Percentiles rank a stretch among this genome's conserved stretches.
phyloP scores from a whole-genome alignment of 1,284 basidiomycete genomes.

The Meira nashicola region DNA sequence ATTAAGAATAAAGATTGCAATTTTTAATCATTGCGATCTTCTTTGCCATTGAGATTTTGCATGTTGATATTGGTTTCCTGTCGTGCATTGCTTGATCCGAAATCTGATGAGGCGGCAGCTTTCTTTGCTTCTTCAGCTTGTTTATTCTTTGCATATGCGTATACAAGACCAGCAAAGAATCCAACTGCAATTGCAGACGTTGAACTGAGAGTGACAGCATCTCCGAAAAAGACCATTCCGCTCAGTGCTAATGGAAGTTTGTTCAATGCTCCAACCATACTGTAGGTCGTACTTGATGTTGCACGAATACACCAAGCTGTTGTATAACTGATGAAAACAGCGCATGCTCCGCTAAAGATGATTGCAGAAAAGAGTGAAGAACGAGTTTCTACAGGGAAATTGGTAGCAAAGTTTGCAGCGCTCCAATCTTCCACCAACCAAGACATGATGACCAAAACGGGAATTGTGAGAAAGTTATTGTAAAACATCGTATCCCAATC shows the following conservation, averaged over 20 bases:
- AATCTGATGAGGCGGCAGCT: conserved; percentile 24
- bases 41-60: conserved; percentile 18
- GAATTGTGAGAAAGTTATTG: conserved; percentile 93
- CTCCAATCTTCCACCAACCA: conserved; percentile 83
- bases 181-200: conserved; percentile 82
- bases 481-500: conserved; percentile 99
- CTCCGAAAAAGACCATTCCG: conserved; percentile 60
- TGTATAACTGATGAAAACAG: conserved; percentile 94
- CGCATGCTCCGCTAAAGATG: conserved; percentile 89
- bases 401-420: conserved; percentile 67
- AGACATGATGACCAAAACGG: conserved; percentile 77
- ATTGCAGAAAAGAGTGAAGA: conserved; percentile 78
- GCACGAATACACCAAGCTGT: conserved; percentile 98
- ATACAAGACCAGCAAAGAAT: conserved; percentile 69
- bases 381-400: conserved; percentile 84
- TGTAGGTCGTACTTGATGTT: conserved; percentile 95
- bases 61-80: conserved; percentile 28
- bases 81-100: conserved; percentile 13
- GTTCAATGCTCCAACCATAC: conserved; percentile 98
- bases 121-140: conserved; percentile 37
- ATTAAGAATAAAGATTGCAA: conserved; percentile 6
- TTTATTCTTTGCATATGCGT: conserved; percentile 50
- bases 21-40: conserved; percentile 7
- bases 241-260: conserved; percentile 83
- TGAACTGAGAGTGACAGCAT: conserved; percentile 75